Evolutionary conservation across 2,329 filamentous ascomycete species (phyloP).

Genomic region (Curvularia lunata): DNA sequence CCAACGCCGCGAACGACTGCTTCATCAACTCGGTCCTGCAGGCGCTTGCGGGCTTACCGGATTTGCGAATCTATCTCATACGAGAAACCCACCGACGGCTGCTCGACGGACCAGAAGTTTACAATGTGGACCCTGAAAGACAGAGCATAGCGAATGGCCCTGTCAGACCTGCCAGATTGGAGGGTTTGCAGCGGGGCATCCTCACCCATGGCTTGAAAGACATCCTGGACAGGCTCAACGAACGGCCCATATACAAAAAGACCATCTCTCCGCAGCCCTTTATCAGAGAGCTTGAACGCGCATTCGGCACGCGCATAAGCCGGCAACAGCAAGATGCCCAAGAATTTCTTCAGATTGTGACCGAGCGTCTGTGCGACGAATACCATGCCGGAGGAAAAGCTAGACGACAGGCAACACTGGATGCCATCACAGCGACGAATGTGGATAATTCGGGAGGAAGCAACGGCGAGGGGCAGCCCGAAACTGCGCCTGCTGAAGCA

Average conservation of each 20-base stretch:
- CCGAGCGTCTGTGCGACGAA: constrained; percentile 90
- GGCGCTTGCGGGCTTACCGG: constrained; percentile 85
- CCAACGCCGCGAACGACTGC: constrained; percentile 84
- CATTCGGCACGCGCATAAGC: constrained; percentile 89
- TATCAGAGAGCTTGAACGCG: constrained; percentile 79
- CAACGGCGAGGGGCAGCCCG: constrained; percentile 38
- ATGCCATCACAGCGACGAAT: constrained; percentile 27
- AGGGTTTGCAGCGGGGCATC: constrained; percentile 75
- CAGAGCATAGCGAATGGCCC: constrained; percentile 50
- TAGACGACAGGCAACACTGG: constrained; percentile 61
- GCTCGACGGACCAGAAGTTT: constrained; percentile 79
- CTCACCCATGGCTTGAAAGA: constrained; percentile 90
- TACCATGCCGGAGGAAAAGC: constrained; percentile 85
- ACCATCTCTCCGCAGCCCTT: constrained; percentile 89
- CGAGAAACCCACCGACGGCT: constrained; percentile 84
- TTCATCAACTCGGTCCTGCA: constrained; percentile 94
- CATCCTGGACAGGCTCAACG: constrained; percentile 89
- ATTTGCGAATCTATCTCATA: constrained; percentile 90
- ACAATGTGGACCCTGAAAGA: constrained; percentile 64
- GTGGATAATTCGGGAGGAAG: constrained; percentile 28
- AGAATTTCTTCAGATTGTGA: constrained; percentile 93
- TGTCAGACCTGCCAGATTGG: constrained; percentile 56
- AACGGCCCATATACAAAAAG: constrained; percentile 91
- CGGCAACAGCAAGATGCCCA: constrained; percentile 97
- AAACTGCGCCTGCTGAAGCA: constrained; percentile 24